Base-by-base conservation (phyloP, 2,329 filamentous ascomycete genomes). In the Metarhizium humberi region DNA sequence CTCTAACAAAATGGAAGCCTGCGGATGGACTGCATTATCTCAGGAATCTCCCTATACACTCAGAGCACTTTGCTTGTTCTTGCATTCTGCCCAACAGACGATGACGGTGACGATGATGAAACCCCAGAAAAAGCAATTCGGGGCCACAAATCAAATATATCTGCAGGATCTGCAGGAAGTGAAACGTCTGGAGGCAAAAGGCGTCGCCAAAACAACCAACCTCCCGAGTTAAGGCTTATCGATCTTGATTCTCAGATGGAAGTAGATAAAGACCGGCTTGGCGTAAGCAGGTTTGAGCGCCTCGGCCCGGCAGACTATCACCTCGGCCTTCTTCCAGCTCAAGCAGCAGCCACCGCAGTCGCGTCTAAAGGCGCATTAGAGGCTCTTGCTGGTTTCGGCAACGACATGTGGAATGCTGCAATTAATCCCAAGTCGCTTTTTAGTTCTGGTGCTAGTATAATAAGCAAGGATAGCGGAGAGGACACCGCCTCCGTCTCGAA, bases 1-100 rank as follows among this genome's bases (percentile, higher is more conserved):
- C 40, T 48, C 20, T 42, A 4, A 42, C n/a, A 2, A 30, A 16
- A 16, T 7, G 30, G 18, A 61, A 92, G 87, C 72, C 82, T 97
- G 72, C 88, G 91, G 66, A 95, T 94, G 73, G 94, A 99, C 75
- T 97, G 94, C 77, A 91, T 96, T 70, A 90, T 99, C 76, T 96
- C 94, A 68, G 94, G 94, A 65, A 87, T 99, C 71, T 95, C 92
- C 61, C 80, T 99, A 72, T 97, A 96, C 84, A 96, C 91, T 68
- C 90, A 90, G 68, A 94, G 84, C 67, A 79, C 96, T 62, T 80
- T 99, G 71, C 82, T 96, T 64, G 87, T 97, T 65, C 86, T 99
- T 73, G 92, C 92, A 67, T 96, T 95, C 73, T 85, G 91, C 65
- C 86, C 86, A 58, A 82, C 86, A 42, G 88, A 90, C 49, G 78